A percentile compares a stretch with the other conserved stretches of the same genome.
These are phyloP conservation scores for Cladorrhinum sp. DNA, from an alignment of 2,329 filamentous ascomycete genomes.

Conservation along the genomic window DNA sequence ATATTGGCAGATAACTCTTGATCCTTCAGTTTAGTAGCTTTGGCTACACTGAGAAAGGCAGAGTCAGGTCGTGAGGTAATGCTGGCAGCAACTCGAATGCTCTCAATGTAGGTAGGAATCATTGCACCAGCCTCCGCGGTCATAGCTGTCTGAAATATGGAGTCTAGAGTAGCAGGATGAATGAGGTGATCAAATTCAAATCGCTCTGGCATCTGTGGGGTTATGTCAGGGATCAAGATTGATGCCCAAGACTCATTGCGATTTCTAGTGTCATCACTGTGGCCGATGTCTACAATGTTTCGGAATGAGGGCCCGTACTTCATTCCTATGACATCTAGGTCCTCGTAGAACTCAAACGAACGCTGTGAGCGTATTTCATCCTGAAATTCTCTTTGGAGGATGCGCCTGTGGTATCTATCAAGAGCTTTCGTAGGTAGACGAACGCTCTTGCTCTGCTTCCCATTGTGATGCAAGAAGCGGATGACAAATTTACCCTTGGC, in stretches of 20 bases:
- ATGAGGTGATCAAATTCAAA: constrained; percentile 13
- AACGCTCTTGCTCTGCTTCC: constrained; percentile 1
- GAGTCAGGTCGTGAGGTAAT: constrained; percentile 31
- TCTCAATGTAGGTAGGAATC: constrained; percentile 24
- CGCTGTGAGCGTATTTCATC: background rate
- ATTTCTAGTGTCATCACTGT: background rate
- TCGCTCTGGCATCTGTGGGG: constrained; percentile 8
- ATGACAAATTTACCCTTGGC: constrained; percentile 34
- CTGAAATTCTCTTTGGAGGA: background rate
- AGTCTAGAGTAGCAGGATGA: constrained; percentile 10
- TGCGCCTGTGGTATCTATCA: background rate
- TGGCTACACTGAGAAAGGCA: constrained; percentile 30
- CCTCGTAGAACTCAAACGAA: constrained; percentile 16
- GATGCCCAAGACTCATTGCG: constrained; percentile 8
- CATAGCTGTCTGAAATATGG: constrained; percentile 12
- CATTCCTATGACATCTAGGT: constrained; percentile 11
- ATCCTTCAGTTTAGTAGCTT: background rate
- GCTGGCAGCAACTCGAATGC: constrained; percentile 44
- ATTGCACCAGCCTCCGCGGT: constrained; percentile 8
- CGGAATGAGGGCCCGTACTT: constrained; percentile 11
- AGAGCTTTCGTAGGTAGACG: background rate
- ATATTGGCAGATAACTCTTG: background rate
- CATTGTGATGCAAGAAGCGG: constrained; percentile 27
- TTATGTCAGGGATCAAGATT: constrained; percentile 7
- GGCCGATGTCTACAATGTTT: constrained; percentile 12